Conservation (phyloP, 2,329 filamentous ascomycete species). For the Aaosphaeria arxii region DNA sequence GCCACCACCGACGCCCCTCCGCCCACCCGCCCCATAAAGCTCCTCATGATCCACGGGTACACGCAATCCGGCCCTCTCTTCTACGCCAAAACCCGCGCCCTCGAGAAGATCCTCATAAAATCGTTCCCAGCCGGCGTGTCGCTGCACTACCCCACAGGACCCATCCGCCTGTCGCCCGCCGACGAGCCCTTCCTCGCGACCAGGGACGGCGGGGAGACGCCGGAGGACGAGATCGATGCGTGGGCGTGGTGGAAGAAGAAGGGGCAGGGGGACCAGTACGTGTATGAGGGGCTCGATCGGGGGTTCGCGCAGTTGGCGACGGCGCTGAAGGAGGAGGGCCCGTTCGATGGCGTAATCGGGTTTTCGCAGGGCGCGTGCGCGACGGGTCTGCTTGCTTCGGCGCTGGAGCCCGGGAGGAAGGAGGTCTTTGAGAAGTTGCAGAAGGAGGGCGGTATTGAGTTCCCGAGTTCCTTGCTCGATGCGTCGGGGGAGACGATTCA, state of each 20-base stretch:
- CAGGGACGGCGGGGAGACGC: constrained; percentile 37
- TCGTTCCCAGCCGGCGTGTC: constrained; percentile 58
- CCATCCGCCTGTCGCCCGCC: constrained; percentile 39
- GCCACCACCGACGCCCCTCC: constrained; percentile 17
- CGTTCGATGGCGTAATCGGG: constrained; percentile 36
- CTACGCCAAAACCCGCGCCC: constrained; percentile 80
- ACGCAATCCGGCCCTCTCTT: constrained; percentile 87
- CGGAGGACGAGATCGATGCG: constrained; percentile 59
- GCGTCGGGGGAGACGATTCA: constrained; percentile 40
- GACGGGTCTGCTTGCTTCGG: constrained; percentile 67
- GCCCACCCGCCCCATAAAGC: constrained; percentile 38
- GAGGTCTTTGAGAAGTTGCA: constrained; percentile 48
- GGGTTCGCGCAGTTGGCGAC: constrained; percentile 63
- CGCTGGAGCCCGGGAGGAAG: constrained; percentile 59
- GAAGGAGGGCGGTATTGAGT: constrained; percentile 47
- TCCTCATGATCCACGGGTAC: constrained; percentile 64
- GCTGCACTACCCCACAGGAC: constrained; percentile 48
- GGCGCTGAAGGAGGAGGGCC: constrained; percentile 25
- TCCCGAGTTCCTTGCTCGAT: constrained; percentile 48
- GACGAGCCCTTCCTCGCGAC: constrained; percentile 52
- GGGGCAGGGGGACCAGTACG: constrained; percentile 52
- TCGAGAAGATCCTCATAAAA: constrained; percentile 78
- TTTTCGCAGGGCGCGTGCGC: constrained; percentile 49
- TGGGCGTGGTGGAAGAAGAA: constrained; percentile 83
- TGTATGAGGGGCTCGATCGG: constrained; percentile 66